phyloP scores from a whole-genome alignment of 768 basidiomycete genomes.

The Lactifluus rugatus region DNA sequence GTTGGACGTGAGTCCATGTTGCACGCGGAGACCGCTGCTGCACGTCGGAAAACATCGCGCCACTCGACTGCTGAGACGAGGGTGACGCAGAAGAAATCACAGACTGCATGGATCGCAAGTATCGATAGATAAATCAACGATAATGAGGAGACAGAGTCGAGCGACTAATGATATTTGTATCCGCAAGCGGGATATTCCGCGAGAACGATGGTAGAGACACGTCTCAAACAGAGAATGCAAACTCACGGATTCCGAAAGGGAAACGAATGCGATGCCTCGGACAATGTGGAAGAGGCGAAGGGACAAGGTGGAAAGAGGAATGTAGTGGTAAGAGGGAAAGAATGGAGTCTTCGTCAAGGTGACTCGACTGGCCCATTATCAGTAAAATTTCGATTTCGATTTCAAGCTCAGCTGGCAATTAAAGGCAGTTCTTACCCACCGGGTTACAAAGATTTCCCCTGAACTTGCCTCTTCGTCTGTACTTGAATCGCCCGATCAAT shows the following conservation, averaged over 20 bases:
- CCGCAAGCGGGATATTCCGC: constrained; percentile 13
- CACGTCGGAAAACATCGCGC: constrained; percentile 3
- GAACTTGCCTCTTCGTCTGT: not conserved
- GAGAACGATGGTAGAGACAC: constrained; percentile 18
- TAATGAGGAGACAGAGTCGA: constrained; percentile 5
- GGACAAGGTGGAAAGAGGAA: not conserved
- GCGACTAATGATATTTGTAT: constrained; percentile 10
- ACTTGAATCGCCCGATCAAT: not conserved
- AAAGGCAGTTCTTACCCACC: no score
- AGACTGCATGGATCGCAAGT: constrained; percentile 16
- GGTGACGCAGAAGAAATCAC: constrained; percentile 5
- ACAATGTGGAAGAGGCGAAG: constrained; percentile 7
- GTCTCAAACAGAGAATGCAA: constrained; percentile 19
- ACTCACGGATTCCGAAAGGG: constrained; percentile 19
- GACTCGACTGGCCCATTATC: constrained; percentile 17
- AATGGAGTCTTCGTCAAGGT: not conserved
- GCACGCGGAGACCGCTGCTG: constrained; percentile 19
- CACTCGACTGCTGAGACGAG: constrained; percentile 17
- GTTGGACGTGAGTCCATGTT: constrained; percentile 20
- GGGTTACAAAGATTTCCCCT: not conserved
- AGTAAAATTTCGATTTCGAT: constrained; percentile 13
- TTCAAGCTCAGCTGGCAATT: constrained; percentile 19
- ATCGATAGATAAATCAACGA: constrained; percentile 1
- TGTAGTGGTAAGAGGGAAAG: constrained; percentile 5
- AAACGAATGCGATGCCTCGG: constrained; percentile 8